phyloP scores from a whole-genome alignment of 2,329 filamentous ascomycete genomes.

The Aspergillus costaricaensis region DNA sequence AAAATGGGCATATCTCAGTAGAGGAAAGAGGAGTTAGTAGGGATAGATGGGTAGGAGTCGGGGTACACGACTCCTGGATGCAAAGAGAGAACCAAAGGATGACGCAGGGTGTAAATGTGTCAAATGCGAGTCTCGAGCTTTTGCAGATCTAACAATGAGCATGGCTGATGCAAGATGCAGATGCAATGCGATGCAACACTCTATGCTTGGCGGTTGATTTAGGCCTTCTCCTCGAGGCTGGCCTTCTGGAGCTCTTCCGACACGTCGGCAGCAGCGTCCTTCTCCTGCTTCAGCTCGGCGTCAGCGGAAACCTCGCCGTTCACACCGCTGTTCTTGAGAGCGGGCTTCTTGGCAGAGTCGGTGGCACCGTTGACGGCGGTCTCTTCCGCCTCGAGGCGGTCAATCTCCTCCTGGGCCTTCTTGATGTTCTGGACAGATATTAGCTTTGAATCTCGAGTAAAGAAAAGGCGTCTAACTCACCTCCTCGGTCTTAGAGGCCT shows the following conservation, averaged over 20 bases:
- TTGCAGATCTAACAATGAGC: constrained; percentile 24
- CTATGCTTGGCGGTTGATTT: constrained; percentile 16
- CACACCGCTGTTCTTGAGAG: constrained; percentile 52
- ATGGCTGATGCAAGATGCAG: constrained; percentile 20
- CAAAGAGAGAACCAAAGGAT: constrained; percentile 21
- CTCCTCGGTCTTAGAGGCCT: constrained; percentile 84
- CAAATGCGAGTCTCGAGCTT: constrained; percentile 28
- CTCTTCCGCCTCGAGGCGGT: constrained; percentile 74
- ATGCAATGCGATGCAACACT: constrained; percentile 19
- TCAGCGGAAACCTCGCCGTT: constrained; percentile 57
- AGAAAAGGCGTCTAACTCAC: constrained; percentile 56
- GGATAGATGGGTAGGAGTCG: neutral
- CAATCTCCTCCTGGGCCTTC: constrained; percentile 94
- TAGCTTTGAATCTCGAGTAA: neutral
- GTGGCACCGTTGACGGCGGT: constrained; percentile 51
- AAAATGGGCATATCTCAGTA: neutral
- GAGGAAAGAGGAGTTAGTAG: neutral
- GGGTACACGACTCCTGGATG: neutral
- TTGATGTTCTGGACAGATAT: constrained; percentile 75
- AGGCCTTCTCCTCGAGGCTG: constrained; percentile 59
- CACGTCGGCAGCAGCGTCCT: constrained; percentile 61
- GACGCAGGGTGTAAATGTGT: constrained; percentile 12
- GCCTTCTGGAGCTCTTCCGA: constrained; percentile 62
- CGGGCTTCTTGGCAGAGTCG: constrained; percentile 57
- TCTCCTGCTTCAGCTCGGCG: constrained; percentile 58